Base-by-base conservation (phyloP, 2,329 filamentous ascomycete genomes). In the Domatiomyces globalis region DNA sequence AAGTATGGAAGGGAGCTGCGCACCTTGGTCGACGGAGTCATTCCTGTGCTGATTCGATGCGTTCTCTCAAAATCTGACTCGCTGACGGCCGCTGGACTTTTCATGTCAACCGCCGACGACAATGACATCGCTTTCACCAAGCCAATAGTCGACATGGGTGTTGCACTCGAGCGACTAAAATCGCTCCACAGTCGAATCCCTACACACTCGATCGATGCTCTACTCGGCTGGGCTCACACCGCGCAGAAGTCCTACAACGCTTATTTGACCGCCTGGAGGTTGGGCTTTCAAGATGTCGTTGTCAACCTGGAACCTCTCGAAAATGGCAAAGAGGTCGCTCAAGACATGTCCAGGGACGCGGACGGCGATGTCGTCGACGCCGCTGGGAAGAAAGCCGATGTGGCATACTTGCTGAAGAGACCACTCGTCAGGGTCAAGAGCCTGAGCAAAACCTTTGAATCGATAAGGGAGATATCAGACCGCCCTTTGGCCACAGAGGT, bases 231-330 rank as follows among this genome's bases (percentile, higher is more conserved):
- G 92, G 84, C 89, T 1, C 79, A 87, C 51, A 80, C 78, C 18
- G 82, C 87, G 0, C 79, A 85, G 45, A 80, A 82, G 51, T 77
- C 90, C 8, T 98, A 98, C 65, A 75, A 81, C 54, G 83, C 87
- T 62, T 98, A 96, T 65, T 75, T 96, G 29, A 80, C 81, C 62
- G 82, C 84, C 6, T 98, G 92, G 92, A 79, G 88, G 27, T 76
- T 96, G 46, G 92, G 92, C 0, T 98, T 96, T 66, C 85, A 95
- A 62, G 89, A 94, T 64, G 80, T 98, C 18, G 81, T 96, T 48
- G 87, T 98, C 60, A 96, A 95, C 63, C 79, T 96, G 33, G 88
- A 87, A 1, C 85, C 87, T 6, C 72, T 82, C 50, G 83, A 84
- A 19, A 81, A 84, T 59, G 53, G 60, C n/a, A 67, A 69, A 53